Percentiles rank a stretch among this genome's conserved stretches.
These are phyloP conservation scores for Entomortierella parvispora DNA, from an alignment of 192 early-diverging fungal species.

Conservation along the genomic window DNA sequence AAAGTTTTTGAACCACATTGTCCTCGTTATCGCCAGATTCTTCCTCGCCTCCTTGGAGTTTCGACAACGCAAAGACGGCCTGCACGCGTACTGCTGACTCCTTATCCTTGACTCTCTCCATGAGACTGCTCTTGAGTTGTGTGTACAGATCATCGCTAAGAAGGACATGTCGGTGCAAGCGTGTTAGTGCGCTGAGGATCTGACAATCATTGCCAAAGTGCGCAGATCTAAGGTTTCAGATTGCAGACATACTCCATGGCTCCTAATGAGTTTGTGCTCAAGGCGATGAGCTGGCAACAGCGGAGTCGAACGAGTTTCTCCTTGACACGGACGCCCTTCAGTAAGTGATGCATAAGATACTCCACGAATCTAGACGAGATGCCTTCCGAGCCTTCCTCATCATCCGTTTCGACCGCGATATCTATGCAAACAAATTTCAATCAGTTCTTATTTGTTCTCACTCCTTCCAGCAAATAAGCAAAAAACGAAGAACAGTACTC, in stretches of 20 bases:
- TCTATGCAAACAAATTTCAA: slow-evolving; percentile 6
- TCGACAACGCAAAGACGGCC: slow-evolving; percentile 80
- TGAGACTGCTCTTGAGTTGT: slow-evolving; percentile 70
- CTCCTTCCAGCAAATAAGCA: neutral
- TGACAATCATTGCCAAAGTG: neutral
- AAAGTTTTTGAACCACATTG: slow-evolving; percentile 69
- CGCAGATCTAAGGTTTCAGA: neutral
- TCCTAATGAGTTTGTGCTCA: slow-evolving; percentile 75
- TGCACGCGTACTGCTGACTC: slow-evolving; percentile 82
- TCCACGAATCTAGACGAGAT: slow-evolving; percentile 78
- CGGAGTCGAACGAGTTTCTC: slow-evolving; percentile 81
- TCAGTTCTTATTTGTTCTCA: neutral
- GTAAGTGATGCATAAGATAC: slow-evolving; percentile 71
- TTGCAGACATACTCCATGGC: slow-evolving; percentile 74
- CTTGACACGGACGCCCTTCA: slow-evolving; percentile 83
- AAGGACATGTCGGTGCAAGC: neutral
- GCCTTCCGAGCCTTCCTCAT: slow-evolving; percentile 57
- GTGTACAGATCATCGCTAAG: slow-evolving; percentile 79
- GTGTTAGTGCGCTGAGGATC: neutral
- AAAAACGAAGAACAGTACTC: neutral
- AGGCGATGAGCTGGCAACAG: slow-evolving; percentile 80
- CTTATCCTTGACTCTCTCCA: slow-evolving; percentile 82
- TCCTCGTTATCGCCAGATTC: slow-evolving; percentile 60
- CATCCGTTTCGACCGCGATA: slow-evolving; percentile 32
- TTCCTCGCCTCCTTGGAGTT: slow-evolving; percentile 74